Evolutionary conservation across 139 green algal genomes (phyloP).

Genomic region (Chlorella sp.): DNA sequence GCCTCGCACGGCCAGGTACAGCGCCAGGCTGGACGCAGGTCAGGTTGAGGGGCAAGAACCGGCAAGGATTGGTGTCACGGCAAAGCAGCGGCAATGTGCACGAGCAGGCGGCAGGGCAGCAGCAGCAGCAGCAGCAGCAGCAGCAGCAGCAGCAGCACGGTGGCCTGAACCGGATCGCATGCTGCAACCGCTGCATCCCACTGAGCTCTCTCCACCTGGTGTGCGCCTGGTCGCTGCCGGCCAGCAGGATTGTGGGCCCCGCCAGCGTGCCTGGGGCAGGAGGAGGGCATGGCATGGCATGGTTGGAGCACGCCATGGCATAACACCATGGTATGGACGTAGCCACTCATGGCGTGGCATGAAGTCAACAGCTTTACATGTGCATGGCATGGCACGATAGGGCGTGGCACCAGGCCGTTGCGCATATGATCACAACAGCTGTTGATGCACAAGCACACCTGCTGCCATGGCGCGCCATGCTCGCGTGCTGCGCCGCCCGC

Average conservation of each 20-base stretch:
- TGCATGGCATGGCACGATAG: too few relatives aligned
- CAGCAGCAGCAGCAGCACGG: too few relatives aligned
- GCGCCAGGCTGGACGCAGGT: conserved; percentile 77
- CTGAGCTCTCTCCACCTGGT: conserved; percentile 38
- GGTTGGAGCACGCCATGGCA: background rate
- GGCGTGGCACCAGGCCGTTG: background rate
- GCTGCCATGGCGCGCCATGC: conserved; percentile 15
- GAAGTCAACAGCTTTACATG: too few relatives aligned
- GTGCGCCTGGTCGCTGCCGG: conserved; percentile 69
- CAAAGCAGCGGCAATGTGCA: too few relatives aligned
- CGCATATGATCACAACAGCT: background rate
- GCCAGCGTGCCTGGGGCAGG: conserved; percentile 71
- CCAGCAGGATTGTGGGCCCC: conserved; percentile 84
- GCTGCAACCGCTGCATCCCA: too few relatives aligned
- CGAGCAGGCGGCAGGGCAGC: too few relatives aligned
- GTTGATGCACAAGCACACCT: background rate
- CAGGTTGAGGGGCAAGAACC: too few relatives aligned
- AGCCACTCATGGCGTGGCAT: too few relatives aligned
- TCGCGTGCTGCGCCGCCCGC: conserved; percentile 56
- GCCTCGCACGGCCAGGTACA: conserved; percentile 86
- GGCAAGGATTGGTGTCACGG: too few relatives aligned
- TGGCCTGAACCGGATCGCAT: too few relatives aligned
- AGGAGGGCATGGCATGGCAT: background rate
- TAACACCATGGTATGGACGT: background rate
- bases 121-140: too few relatives aligned